A percentile compares a stretch with the other conserved stretches of the same genome.
Conservation (phyloP, 176 grass and related monocot genomes). For the Neostapfia colusana region DNA sequence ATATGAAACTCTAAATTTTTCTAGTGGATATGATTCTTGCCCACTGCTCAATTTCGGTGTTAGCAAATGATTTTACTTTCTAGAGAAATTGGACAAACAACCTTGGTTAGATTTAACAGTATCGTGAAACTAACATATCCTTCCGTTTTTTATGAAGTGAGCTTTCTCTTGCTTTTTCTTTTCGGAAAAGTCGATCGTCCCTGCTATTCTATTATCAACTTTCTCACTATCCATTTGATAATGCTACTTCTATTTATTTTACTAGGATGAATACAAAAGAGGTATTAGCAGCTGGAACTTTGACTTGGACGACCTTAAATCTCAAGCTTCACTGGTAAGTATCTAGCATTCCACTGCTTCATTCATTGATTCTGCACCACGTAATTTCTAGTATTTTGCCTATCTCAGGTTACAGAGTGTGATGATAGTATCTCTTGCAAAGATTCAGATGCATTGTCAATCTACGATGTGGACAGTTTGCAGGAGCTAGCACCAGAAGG, state of each 20-base stretch:
- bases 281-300: constrained; percentile 98
- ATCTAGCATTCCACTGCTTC: constrained; percentile 26
- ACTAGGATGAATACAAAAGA: constrained; percentile 90
- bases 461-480: constrained; percentile 54
- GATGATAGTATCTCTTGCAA: constrained; percentile 56
- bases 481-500: constrained; percentile 57
- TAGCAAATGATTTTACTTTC: neutral
- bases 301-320: constrained; percentile 85
- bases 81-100: neutral
- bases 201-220: neutral
- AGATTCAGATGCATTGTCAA: constrained; percentile 51
- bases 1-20: neutral
- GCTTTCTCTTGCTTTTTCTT: neutral
- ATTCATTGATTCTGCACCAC: constrained; percentile 16
- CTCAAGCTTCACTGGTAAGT: constrained; percentile 78
- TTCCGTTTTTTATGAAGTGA: constrained; percentile 11
- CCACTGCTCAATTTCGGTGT: neutral
- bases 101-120: constrained; percentile 9
- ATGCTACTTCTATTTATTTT: constrained; percentile 33
- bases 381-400: constrained; percentile 3
- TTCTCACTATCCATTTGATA: constrained; percentile 14
- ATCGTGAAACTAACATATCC: constrained; percentile 8
- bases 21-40: neutral
- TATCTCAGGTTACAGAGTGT: constrained; percentile 63
- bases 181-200: neutral